A percentile compares a stretch with the other conserved stretches of the same genome.
Conservation (phyloP, 2,329 filamentous ascomycete genomes). For the Pestalotiopsis sp. region DNA sequence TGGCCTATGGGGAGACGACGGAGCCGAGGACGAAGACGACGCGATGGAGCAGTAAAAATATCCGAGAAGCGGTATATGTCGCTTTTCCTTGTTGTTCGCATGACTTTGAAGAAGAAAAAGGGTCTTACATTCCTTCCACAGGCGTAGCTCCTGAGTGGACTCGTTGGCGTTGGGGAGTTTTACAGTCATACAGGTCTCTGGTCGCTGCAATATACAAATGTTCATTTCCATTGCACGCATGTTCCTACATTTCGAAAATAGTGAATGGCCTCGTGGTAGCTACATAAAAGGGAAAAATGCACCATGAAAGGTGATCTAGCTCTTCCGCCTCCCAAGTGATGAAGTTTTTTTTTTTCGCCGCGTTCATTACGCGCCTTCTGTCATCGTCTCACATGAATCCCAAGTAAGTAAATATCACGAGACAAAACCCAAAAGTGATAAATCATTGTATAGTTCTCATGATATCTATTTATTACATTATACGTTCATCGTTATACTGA, state of each 20-base stretch:
- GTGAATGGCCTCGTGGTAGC: not conserved
- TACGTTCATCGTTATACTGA: conserved; percentile 4
- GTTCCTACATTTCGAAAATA: not conserved
- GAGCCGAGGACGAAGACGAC: conserved; percentile 37
- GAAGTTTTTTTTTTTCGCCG: too few species aligned
- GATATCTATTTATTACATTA: conserved; percentile 12
- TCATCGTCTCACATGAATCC: too few species aligned
- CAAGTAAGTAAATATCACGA: too few species aligned
- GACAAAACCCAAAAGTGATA: not conserved
- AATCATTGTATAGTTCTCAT: not conserved
- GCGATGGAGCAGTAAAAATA: conserved; percentile 52
- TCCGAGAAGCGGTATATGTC: not conserved
- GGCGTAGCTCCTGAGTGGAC: not conserved
- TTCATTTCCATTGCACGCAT: not conserved
- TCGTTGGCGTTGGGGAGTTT: conserved; percentile 6
- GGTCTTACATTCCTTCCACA: not conserved
- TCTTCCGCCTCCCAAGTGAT: too few species aligned
- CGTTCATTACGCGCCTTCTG: too few species aligned
- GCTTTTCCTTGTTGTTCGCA: not conserved
- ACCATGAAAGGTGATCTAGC: too few species aligned
- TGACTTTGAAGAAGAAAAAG: not conserved
- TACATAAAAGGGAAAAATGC: too few species aligned
- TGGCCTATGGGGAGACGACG: conserved; percentile 79
- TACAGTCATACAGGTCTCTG: not conserved
- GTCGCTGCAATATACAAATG: not conserved